Evolutionary conservation across 2,329 filamentous ascomycete species (phyloP).

Genomic region (Cercospora nicotianae): DNA sequence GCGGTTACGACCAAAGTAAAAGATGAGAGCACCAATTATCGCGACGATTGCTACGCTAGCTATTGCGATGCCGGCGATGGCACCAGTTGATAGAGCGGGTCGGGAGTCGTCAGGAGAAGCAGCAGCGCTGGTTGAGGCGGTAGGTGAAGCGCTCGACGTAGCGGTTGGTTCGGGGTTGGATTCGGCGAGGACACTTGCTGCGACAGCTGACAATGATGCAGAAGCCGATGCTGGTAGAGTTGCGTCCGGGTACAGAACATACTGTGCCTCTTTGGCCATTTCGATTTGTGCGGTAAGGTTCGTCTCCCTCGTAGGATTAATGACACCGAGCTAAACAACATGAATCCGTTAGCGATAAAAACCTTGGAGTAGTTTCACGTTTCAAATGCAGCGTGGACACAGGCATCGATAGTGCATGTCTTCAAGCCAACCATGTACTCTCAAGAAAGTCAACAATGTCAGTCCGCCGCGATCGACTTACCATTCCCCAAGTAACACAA

Average conservation of each 20-base stretch:
- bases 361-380: background rate
- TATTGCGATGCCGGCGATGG: slow-evolving; percentile 58
- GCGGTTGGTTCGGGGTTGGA: background rate
- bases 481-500: slow-evolving; percentile 66
- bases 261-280: slow-evolving; percentile 32
- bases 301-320: slow-evolving; percentile 58
- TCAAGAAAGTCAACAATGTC: background rate
- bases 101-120: slow-evolving; percentile 11
- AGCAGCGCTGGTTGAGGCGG: background rate
- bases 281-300: slow-evolving; percentile 35
- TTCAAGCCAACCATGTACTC: too few species aligned
- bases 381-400: too few species aligned
- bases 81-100: slow-evolving; percentile 40
- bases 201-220: slow-evolving; percentile 29
- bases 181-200: slow-evolving; percentile 20
- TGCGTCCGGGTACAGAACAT: slow-evolving; percentile 43
- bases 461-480: background rate
- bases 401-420: too few species aligned
- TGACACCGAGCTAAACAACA: slow-evolving; percentile 58
- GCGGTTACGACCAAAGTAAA: slow-evolving; percentile 14
- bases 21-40: slow-evolving; percentile 13
- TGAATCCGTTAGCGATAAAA: background rate
- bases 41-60: slow-evolving; percentile 57
- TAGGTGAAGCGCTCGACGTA: background rate
- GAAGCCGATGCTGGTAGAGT: slow-evolving; percentile 42